Evolutionary conservation across 2,329 filamentous ascomycete genomes (phyloP).

Genomic region (Teratosphaeria viscida): DNA sequence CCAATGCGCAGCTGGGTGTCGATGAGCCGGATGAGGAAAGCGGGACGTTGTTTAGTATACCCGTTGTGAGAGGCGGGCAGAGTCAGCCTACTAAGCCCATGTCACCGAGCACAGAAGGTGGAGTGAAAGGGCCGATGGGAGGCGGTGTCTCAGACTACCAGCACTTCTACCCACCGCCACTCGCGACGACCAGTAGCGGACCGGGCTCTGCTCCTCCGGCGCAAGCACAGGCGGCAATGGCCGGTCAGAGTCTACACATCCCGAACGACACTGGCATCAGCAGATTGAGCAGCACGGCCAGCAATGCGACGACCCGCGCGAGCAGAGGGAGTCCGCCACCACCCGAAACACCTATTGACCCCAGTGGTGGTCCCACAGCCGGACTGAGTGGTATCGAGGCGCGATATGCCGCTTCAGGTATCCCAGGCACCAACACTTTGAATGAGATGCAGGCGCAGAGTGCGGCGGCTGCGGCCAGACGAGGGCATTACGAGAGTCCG

Average conservation of each 20-base stretch:
- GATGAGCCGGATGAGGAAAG: conserved; percentile 22
- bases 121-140: neutral
- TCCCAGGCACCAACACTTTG: conserved; percentile 73
- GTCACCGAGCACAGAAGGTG: conserved; percentile 3
- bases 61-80: conserved; percentile 4
- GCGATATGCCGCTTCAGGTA: conserved; percentile 81
- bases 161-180: conserved; percentile 52
- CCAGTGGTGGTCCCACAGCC: conserved; percentile 5
- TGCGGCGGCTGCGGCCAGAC: conserved; percentile 68
- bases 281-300: conserved; percentile 69
- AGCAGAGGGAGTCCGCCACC: conserved; percentile 88
- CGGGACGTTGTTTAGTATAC: conserved; percentile 11
- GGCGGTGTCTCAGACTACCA: conserved; percentile 14
- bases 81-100: neutral
- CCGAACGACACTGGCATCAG: conserved; percentile 45
- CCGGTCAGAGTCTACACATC: conserved; percentile 32
- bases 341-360: conserved; percentile 68
- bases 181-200: conserved; percentile 13
- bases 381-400: conserved; percentile 68
- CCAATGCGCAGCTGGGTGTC: conserved; percentile 31
- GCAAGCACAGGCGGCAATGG: conserved; percentile 10
- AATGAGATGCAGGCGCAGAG: conserved; percentile 65
- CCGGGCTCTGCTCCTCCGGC: conserved; percentile 7
- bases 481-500: conserved; percentile 58
- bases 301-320: conserved; percentile 83